phyloP scores from a whole-genome alignment of 371 early-diverging fungal species.

The Syncephalastrum monosporum region DNA sequence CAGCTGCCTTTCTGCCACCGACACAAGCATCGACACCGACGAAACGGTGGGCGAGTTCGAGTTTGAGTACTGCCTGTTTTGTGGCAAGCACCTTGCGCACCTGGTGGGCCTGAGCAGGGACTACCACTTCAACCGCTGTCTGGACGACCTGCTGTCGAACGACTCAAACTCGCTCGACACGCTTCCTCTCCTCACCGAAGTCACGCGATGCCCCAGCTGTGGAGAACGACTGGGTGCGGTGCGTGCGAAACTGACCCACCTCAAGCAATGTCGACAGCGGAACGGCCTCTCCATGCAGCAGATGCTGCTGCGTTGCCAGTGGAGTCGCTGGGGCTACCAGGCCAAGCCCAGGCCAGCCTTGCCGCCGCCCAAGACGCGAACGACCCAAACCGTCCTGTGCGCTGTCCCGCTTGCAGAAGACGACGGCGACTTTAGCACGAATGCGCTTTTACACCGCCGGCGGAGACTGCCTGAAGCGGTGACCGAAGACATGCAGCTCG shows the following conservation, averaged over 20 bases:
- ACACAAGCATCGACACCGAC: neutral
- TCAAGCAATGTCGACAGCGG: slow-evolving; percentile 25
- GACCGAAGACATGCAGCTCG: slow-evolving; percentile 26
- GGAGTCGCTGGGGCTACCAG: slow-evolving; percentile 37
- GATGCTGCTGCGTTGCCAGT: slow-evolving; percentile 23
- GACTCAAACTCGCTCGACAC: slow-evolving; percentile 11
- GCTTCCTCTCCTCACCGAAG: slow-evolving; percentile 13
- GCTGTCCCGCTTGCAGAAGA: neutral
- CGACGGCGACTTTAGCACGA: neutral
- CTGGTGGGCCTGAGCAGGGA: slow-evolving; percentile 16
- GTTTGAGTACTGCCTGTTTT: slow-evolving; percentile 30
- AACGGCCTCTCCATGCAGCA: slow-evolving; percentile 13
- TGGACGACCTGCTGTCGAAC: slow-evolving; percentile 20
- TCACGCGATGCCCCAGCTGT: slow-evolving; percentile 32
- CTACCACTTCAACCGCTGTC: slow-evolving; percentile 29
- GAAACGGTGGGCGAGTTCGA: slow-evolving; percentile 14
- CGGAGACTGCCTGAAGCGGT: no score
- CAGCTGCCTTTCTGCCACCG: slow-evolving; percentile 13
- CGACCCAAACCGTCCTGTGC: no score
- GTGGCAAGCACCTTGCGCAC: slow-evolving; percentile 24
- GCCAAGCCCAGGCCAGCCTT: no score
- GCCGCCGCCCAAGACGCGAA: no score
- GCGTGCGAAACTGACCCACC: slow-evolving; percentile 19
- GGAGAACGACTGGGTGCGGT: slow-evolving; percentile 16
- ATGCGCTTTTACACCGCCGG: neutral